Evolutionary conservation across 1,284 basidiomycete genomes (phyloP).

Genomic region (Puccinia triticina): DNA sequence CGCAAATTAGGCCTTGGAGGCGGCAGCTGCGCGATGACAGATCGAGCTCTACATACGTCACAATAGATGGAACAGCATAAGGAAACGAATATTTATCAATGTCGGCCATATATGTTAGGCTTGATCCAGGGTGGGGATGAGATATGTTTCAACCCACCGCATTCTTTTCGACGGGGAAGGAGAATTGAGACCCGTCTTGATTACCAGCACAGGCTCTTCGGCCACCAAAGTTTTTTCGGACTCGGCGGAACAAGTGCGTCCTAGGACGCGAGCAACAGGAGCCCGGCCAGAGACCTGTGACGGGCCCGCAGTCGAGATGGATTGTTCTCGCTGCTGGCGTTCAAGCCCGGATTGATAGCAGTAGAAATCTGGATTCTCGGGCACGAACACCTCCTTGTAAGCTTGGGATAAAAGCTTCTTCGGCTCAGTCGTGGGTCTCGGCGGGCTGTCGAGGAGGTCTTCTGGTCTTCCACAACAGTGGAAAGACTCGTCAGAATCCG

Average conservation of each 20-base stretch:
- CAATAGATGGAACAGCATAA: no score
- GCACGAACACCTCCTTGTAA: neutral
- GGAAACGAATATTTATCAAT: no score
- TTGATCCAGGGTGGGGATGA: neutral
- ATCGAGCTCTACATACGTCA: no score
- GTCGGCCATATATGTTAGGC: neutral
- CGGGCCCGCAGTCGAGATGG: neutral
- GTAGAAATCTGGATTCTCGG: neutral
- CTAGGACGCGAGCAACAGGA: neutral
- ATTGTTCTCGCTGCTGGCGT: neutral
- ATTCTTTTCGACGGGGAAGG: neutral
- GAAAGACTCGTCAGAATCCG: conserved; percentile 15
- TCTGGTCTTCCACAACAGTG: conserved; percentile 25
- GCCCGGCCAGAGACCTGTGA: neutral
- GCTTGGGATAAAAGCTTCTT: neutral
- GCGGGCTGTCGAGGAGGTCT: neutral
- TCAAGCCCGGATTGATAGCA: conserved; percentile 1
- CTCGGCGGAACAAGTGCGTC: neutral
- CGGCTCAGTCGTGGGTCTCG: no score
- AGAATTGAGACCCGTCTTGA: neutral
- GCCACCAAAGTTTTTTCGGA: neutral
- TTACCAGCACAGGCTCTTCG: neutral
- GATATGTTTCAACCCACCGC: conserved; percentile 5
- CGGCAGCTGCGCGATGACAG: neutral
- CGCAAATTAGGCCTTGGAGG: neutral